These are phyloP conservation scores for Umbellularia californica DNA, from an alignment of 164 flowering plant genomes.

Conservation along the genomic window DNA sequence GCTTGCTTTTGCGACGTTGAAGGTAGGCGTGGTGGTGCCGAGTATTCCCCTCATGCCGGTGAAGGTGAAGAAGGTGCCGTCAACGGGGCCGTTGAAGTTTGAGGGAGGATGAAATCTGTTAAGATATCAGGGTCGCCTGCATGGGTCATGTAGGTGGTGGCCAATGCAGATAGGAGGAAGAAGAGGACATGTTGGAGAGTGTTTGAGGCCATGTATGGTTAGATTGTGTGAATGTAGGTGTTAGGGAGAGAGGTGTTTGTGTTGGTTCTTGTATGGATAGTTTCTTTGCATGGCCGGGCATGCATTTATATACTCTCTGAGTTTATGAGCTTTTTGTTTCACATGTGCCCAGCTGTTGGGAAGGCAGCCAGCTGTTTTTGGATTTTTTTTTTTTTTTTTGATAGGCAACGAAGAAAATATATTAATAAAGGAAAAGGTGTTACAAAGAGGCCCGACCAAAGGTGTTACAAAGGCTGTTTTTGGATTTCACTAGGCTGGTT, in stretches of 20 bases:
- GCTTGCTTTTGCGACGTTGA: constrained; percentile 25
- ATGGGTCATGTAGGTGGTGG: constrained; percentile 1
- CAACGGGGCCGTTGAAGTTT: not conserved
- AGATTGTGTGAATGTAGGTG: not conserved
- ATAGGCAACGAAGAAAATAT: too few relatives aligned
- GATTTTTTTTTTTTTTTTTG: too few relatives aligned
- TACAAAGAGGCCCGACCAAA: too few relatives aligned
- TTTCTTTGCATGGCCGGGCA: not conserved
- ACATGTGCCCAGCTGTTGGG: not conserved
- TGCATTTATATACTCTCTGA: not conserved
- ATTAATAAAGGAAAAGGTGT: too few relatives aligned
- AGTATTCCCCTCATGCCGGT: constrained; percentile 17
- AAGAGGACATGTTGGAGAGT: constrained; percentile 3
- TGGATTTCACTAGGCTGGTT: not conserved
- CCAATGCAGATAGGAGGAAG: constrained; percentile 11
- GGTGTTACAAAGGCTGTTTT: too few relatives aligned
- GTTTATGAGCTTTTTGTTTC: not conserved
- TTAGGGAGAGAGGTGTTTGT: not conserved
- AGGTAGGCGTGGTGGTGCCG: constrained; percentile 3
- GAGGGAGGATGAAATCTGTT: constrained; percentile 21
- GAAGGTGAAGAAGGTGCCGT: constrained; percentile 26
- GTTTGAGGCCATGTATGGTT: constrained; percentile 1
- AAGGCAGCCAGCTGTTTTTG: not conserved
- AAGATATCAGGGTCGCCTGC: constrained; percentile 26
- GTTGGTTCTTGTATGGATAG: not conserved